A percentile compares a stretch with the other conserved stretches of the same genome.
These are phyloP conservation scores for Paramyrothecium sp. DNA, from an alignment of 2,329 filamentous ascomycete genomes.

Conservation along the genomic window DNA sequence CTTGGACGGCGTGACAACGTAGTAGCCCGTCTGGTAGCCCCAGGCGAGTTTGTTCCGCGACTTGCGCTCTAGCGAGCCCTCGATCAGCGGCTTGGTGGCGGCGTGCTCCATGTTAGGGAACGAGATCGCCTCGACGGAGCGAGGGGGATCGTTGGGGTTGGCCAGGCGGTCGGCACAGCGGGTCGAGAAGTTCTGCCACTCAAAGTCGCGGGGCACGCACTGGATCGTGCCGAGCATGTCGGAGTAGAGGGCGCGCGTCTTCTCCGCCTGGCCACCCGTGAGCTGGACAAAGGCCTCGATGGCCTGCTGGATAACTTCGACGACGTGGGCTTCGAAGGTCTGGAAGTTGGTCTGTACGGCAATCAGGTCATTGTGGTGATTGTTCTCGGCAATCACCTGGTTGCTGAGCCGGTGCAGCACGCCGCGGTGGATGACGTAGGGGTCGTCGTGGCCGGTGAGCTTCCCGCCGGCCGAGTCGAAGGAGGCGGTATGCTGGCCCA, in stretches of 20 bases:
- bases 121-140: constrained; percentile 68
- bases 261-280: constrained; percentile 77
- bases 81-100: constrained; percentile 78
- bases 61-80: constrained; percentile 87
- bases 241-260: constrained; percentile 74
- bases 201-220: constrained; percentile 78
- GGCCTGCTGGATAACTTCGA: constrained; percentile 78
- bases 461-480: constrained; percentile 76
- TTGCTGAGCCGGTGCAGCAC: constrained; percentile 82
- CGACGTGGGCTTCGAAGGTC: constrained; percentile 81
- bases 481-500: constrained; percentile 79
- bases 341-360: constrained; percentile 88
- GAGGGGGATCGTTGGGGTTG: constrained; percentile 71
- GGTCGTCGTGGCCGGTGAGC: constrained; percentile 73
- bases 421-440: constrained; percentile 81
- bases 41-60: constrained; percentile 78
- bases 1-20: constrained; percentile 83
- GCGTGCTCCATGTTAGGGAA: constrained; percentile 90
- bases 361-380: constrained; percentile 87
- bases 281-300: constrained; percentile 82
- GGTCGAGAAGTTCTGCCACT: constrained; percentile 83
- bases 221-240: constrained; percentile 80
- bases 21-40: constrained; percentile 79
- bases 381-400: constrained; percentile 94
- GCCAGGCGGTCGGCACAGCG: constrained; percentile 73